Evolutionary conservation across 345 rosid species (phyloP).

Genomic region (Lepidium didymum): DNA sequence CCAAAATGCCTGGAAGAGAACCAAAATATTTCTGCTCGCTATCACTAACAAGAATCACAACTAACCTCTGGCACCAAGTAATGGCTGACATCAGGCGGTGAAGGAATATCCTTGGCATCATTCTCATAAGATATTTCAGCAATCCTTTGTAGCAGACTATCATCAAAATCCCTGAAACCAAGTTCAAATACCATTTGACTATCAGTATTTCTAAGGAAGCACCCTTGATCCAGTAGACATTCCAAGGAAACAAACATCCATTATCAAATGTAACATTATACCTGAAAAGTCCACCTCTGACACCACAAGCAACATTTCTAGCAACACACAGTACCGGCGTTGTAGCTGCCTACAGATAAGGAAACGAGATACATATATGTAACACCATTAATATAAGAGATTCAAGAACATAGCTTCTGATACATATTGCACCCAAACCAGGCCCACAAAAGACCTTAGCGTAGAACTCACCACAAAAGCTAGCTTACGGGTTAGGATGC

Average conservation of each 20-base stretch:
- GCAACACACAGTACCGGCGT: conserved; percentile 86
- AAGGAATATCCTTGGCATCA: conserved; percentile 60
- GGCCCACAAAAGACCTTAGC: conserved; percentile 1
- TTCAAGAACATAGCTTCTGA: conserved; percentile 3
- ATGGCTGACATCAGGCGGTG: conserved; percentile 94
- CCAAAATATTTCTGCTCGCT: background rate
- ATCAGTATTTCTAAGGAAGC: conserved; percentile 14
- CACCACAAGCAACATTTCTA: conserved; percentile 94
- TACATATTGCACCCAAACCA: background rate
- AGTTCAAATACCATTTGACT: conserved; percentile 15
- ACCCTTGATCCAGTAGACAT: conserved; percentile 6
- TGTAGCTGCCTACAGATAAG: conserved; percentile 57
- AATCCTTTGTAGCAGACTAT: conserved; percentile 72
- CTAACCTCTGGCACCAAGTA: conserved; percentile 90
- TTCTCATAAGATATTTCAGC: conserved; percentile 77
- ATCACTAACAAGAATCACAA: conserved; percentile 11
- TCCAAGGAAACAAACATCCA: background rate
- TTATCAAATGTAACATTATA: conserved; percentile 29
- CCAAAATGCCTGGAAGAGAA: background rate
- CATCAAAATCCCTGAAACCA: conserved; percentile 84
- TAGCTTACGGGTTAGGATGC: background rate
- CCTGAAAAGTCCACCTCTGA: conserved; percentile 97
- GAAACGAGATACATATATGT: conserved; percentile 24
- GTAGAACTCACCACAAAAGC: conserved; percentile 5
- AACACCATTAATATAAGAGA: conserved; percentile 3